Conservation (phyloP, 2,329 filamentous ascomycete species). For the Beauveria rudraprayagi region DNA sequence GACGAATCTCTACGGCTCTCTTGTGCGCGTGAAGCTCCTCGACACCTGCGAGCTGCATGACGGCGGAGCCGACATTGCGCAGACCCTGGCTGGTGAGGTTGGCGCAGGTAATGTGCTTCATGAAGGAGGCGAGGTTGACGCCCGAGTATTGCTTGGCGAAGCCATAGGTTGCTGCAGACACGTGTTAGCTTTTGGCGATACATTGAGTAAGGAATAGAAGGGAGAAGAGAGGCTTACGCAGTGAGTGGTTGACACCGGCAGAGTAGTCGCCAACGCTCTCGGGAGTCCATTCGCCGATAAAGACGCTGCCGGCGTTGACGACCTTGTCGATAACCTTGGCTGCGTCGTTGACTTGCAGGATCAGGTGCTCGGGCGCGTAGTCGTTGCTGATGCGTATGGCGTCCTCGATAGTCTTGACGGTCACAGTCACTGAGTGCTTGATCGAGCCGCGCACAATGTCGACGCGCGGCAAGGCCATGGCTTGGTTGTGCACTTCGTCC, state of each 20-base stretch:
- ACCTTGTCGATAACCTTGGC: conserved; percentile 68
- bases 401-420: conserved; percentile 61
- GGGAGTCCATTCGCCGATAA: conserved; percentile 92
- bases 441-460: conserved; percentile 90
- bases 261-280: conserved; percentile 98
- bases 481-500: conserved; percentile 82
- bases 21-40: conserved; percentile 93
- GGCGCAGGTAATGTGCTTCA: conserved; percentile 96
- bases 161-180: conserved; percentile 73
- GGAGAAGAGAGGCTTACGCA: conserved; percentile 59
- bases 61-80: conserved; percentile 74
- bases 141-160: conserved; percentile 98
- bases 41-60: conserved; percentile 91
- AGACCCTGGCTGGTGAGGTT: conserved; percentile 82
- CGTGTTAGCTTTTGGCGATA: conserved; percentile 15
- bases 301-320: conserved; percentile 91
- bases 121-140: conserved; percentile 89
- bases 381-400: conserved; percentile 80
- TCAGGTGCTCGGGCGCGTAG: conserved; percentile 94
- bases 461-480: conserved; percentile 76
- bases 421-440: conserved; percentile 81
- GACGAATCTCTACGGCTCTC: conserved; percentile 77
- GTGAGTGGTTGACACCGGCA: conserved; percentile 92
- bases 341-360: conserved; percentile 77
- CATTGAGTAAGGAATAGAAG: not conserved